phyloP scores from a whole-genome alignment of 2,329 filamentous ascomycete genomes.

The Albifimbria verrucaria region DNA sequence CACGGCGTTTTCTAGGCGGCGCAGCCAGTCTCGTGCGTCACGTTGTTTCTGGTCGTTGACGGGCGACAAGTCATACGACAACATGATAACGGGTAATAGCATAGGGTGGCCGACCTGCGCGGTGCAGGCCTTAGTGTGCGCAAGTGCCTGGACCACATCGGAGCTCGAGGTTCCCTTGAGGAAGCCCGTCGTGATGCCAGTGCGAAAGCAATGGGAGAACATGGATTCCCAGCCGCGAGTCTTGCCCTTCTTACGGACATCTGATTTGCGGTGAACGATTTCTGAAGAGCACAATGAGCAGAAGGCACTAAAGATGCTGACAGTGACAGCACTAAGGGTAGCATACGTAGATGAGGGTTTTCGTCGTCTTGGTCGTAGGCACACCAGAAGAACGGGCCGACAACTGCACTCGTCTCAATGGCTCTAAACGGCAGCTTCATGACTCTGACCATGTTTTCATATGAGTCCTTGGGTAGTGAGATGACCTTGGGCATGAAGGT shows the following conservation, averaged over 20 bases:
- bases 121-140: constrained; percentile 47
- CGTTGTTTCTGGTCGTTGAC: constrained; percentile 60
- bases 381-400: constrained; percentile 63
- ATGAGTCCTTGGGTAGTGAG: constrained; percentile 46
- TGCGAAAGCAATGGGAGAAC: constrained; percentile 54
- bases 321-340: background rate
- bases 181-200: constrained; percentile 56
- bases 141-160: constrained; percentile 46
- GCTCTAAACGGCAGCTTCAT: constrained; percentile 53
- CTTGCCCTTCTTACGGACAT: constrained; percentile 61
- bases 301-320: background rate
- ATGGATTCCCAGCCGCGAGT: constrained; percentile 64
- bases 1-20: constrained; percentile 58
- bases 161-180: constrained; percentile 59
- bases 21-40: constrained; percentile 59
- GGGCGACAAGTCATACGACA: constrained; percentile 54
- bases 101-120: constrained; percentile 54
- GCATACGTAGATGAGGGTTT: constrained; percentile 54
- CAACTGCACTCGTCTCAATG: constrained; percentile 56
- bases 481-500: constrained; percentile 56
- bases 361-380: constrained; percentile 54
- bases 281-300: constrained; percentile 32
- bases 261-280: constrained; percentile 63
- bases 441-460: constrained; percentile 53
- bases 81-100: constrained; percentile 55